phyloP scores from a whole-genome alignment of 352 stramenopile species.

The Phytophthora pinifolia region DNA sequence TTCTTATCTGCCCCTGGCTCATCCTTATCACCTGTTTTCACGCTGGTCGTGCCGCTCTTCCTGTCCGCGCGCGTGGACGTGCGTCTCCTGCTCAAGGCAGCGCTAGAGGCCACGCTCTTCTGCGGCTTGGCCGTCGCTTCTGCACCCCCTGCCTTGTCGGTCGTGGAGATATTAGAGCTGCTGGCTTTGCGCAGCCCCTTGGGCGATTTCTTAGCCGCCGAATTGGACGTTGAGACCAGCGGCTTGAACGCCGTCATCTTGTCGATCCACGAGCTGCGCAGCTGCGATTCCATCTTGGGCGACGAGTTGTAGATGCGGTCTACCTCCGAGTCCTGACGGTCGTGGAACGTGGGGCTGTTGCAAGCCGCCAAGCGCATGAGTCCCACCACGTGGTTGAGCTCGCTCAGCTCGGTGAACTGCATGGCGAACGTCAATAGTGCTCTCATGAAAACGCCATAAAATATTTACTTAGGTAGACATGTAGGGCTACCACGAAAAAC shows the following conservation, averaged over 20 bases:
- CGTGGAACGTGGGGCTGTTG: constrained; percentile 88
- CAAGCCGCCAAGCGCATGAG: constrained; percentile 80
- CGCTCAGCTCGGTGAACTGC: constrained; percentile 90
- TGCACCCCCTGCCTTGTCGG: constrained; percentile 15
- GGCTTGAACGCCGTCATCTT: constrained; percentile 82
- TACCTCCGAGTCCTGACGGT: constrained; percentile 89
- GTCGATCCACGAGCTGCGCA: constrained; percentile 90
- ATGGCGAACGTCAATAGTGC: constrained; percentile 31
- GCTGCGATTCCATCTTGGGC: constrained; percentile 84
- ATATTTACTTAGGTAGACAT: constrained; percentile 4
- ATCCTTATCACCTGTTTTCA: constrained; percentile 20
- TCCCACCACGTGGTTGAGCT: constrained; percentile 81
- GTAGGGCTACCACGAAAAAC: too few species aligned
- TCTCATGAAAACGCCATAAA: not conserved
- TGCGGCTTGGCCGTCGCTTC: constrained; percentile 20
- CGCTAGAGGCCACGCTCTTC: constrained; percentile 30
- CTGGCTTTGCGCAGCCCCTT: constrained; percentile 33
- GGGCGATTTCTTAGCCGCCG: constrained; percentile 49
- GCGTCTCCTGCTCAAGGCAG: constrained; percentile 21
- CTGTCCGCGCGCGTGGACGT: constrained; percentile 31
- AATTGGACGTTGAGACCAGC: constrained; percentile 19
- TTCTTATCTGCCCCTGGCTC: constrained; percentile 22
- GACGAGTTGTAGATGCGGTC: constrained; percentile 90
- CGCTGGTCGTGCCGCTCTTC: constrained; percentile 22
- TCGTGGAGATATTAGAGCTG: constrained; percentile 7